Base-by-base conservation (phyloP, 768 basidiomycete genomes). In the Cyathus striatus region DNA sequence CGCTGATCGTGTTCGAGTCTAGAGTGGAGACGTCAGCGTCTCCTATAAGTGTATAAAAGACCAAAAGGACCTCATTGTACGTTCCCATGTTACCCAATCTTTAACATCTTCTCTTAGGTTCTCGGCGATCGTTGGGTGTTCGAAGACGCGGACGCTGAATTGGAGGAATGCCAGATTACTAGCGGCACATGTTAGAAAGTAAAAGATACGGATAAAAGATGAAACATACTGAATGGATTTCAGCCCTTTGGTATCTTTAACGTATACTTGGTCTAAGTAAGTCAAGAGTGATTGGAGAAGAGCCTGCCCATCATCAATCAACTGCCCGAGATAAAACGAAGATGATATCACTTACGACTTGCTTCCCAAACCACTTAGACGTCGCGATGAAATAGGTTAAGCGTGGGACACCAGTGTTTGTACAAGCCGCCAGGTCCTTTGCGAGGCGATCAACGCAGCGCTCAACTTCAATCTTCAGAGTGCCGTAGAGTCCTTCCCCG, bases 251-350 rank as follows among this genome's bases (percentile, higher is more conserved):
- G 61, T 23, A 70, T 60, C 30, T 65, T 62, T 0, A 58, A 52
- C 7, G 49, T 81, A 89, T 0, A 72, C 69, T 53, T 84, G 78
- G 54, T 92, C 87, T 40, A 91, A 61, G 56, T 83, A 85, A 2
- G 86, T 76, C 40, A 90, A 61, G 20, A 90, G 60, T 0, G 82
- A 82, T 47, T 74, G 62, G 2, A 90, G 54, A 16, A 88, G 61
- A 3, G 63, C 59, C 85, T 87, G 48, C 18, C 20, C 25, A 40
- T 2, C 12, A 3, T 14, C 30, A 10, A 9, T 23, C 16, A 23
- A 22, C 30, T 33, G 10, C 14, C 12, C 12, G 12, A 40, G 10
- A 12, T 40, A 24, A 23, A 6, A 24, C 23, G 18, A 32, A 18
- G 9, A 12, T 3, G 9, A 12, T 13, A n/a, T 13, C 38, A 72